Conservation (phyloP, 495 filamentous ascomycete species). For the Aeminium ludgeri region DNA sequence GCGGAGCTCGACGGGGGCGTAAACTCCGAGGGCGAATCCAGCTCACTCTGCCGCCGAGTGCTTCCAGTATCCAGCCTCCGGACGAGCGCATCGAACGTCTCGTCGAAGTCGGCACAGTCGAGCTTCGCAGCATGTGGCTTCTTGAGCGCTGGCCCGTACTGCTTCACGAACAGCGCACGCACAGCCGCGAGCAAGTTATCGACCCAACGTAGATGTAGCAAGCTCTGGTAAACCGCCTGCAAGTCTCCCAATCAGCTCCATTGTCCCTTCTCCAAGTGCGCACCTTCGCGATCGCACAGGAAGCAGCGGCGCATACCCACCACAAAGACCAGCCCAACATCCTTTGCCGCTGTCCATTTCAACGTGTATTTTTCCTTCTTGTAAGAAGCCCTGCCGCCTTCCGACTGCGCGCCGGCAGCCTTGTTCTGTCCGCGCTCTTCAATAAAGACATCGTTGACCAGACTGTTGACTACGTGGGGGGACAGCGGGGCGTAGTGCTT, state of each 20-base stretch:
- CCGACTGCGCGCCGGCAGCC: constrained; percentile 35
- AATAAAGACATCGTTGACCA: constrained; percentile 93
- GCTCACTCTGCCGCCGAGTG: constrained; percentile 8
- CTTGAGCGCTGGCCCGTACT: constrained; percentile 76
- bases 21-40: constrained; percentile 20
- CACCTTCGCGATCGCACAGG: constrained; percentile 18
- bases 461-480: constrained; percentile 72
- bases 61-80: constrained; percentile 51
- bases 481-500: constrained; percentile 65
- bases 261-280: not conserved
- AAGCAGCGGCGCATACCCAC: constrained; percentile 30
- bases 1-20: constrained; percentile 24
- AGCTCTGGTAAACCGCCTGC: constrained; percentile 90
- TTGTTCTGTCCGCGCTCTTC: constrained; percentile 65
- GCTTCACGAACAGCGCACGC: constrained; percentile 67
- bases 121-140: constrained; percentile 60
- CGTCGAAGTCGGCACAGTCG: constrained; percentile 62
- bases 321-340: constrained; percentile 87
- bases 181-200: constrained; percentile 93
- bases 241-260: not conserved
- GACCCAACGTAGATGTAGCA: constrained; percentile 90
- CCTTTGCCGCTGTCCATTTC: constrained; percentile 84
- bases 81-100: constrained; percentile 87
- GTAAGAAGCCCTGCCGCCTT: constrained; percentile 52
- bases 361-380: constrained; percentile 88